Evolutionary conservation across 2,329 filamentous ascomycete genomes (phyloP).

Genomic region (Elsinoe batatas): DNA sequence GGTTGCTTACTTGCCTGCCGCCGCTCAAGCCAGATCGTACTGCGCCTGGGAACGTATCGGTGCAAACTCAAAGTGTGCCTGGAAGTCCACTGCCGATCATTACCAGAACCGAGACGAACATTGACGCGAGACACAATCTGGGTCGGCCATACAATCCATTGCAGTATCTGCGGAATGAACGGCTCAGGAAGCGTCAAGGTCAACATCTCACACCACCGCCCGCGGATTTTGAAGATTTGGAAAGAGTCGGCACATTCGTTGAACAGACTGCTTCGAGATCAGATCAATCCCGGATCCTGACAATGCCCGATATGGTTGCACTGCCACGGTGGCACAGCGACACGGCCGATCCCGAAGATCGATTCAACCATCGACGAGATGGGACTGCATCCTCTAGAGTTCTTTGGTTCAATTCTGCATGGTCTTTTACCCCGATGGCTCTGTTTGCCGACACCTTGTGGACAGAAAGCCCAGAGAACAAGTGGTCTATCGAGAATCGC

Average conservation of each 20-base stretch:
- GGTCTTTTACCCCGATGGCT: conserved; percentile 74
- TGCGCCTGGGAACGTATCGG: conserved; percentile 33
- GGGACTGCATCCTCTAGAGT: conserved; percentile 45
- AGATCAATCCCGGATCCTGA: conserved; percentile 27
- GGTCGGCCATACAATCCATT: conserved; percentile 80
- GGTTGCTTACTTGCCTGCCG: conserved; percentile 67
- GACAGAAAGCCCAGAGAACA: conserved; percentile 75
- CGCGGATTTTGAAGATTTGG: conserved; percentile 67
- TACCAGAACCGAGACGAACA: conserved; percentile 29
- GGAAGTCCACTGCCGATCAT: conserved; percentile 32
- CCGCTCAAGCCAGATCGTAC: conserved; percentile 50
- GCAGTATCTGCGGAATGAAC: conserved; percentile 85
- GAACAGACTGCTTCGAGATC: conserved; percentile 52
- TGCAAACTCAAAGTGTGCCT: conserved; percentile 32
- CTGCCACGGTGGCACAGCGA: conserved; percentile 20
- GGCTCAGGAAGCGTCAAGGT: conserved; percentile 69
- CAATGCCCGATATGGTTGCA: conserved; percentile 24
- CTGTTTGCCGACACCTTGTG: conserved; percentile 84
- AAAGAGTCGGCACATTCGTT: conserved; percentile 66
- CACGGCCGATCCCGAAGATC: conserved; percentile 21
- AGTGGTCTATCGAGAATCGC: conserved; percentile 68
- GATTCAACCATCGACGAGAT: conserved; percentile 25
- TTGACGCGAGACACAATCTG: conserved; percentile 32
- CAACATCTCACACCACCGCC: conserved; percentile 62
- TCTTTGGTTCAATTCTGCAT: conserved; percentile 69